Evolutionary conservation across 768 basidiomycete genomes (phyloP).

Genomic region (Phylloporus arenicola): DNA sequence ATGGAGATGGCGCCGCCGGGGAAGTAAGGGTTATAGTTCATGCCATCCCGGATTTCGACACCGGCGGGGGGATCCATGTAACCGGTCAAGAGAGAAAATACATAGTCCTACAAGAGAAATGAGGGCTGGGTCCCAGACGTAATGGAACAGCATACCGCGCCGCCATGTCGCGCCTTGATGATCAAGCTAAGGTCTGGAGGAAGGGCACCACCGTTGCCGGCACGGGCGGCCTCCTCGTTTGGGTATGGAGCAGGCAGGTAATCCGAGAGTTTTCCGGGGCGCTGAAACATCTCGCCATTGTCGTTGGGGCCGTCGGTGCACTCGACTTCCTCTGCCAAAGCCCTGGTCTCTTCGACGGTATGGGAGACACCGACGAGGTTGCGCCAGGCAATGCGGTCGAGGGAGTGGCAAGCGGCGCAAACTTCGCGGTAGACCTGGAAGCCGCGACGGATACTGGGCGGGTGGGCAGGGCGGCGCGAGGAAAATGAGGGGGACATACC

Average conservation of each 20-base stretch:
- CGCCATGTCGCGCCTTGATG: slow-evolving; percentile 96
- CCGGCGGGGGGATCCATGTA: slow-evolving; percentile 96
- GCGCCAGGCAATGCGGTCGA: slow-evolving; percentile 99
- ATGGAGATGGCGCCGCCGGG: slow-evolving; percentile 98
- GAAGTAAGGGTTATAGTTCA: slow-evolving; percentile 99
- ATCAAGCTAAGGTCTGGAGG: slow-evolving; percentile 98
- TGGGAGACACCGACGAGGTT: slow-evolving; percentile 98
- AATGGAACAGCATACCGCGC: slow-evolving; percentile 58
- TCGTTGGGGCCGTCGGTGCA: slow-evolving; percentile 95
- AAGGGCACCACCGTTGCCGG: slow-evolving; percentile 88
- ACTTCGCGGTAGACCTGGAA: slow-evolving; percentile 99
- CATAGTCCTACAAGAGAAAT: slow-evolving; percentile 67
- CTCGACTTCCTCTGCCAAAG: slow-evolving; percentile 94
- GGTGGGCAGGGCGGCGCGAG: slow-evolving; percentile 6
- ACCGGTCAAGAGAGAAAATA: slow-evolving; percentile 95
- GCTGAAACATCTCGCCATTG: slow-evolving; percentile 96
- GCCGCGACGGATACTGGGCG: slow-evolving; percentile 81
- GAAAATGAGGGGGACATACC: slow-evolving; percentile 49
- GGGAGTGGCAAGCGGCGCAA: slow-evolving; percentile 97
- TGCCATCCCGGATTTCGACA: slow-evolving; percentile 89
- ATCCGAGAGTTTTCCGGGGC: slow-evolving; percentile 97
- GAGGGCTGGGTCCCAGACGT: background rate
- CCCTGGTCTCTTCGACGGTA: slow-evolving; percentile 82
- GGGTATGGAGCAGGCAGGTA: slow-evolving; percentile 94
- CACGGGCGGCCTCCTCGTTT: slow-evolving; percentile 96